Conservation (phyloP, 2,329 filamentous ascomycete species). For the Trichophaea hybrida region DNA sequence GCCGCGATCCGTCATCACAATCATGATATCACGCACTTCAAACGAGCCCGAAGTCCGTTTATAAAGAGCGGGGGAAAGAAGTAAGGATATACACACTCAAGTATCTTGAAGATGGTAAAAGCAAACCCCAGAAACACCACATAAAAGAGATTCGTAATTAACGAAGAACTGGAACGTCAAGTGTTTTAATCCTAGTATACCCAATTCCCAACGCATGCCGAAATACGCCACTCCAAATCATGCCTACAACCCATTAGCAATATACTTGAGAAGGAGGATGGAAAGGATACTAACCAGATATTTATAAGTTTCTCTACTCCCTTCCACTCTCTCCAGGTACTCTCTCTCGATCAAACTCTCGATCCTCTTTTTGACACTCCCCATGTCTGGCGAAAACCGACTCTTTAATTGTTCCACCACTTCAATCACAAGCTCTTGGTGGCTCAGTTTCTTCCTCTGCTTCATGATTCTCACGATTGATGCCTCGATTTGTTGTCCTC, state of each 20-base stretch:
- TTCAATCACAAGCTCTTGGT: slow-evolving; percentile 39
- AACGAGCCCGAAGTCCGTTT: too few relatives aligned
- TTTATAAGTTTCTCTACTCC: slow-evolving; percentile 34
- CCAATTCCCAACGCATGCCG: neutral
- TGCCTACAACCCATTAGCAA: neutral
- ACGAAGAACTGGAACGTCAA: neutral
- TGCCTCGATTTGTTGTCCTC: slow-evolving; percentile 38
- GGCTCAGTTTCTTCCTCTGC: slow-evolving; percentile 37
- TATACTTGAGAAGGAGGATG: neutral
- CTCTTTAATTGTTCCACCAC: slow-evolving; percentile 37
- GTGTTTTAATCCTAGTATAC: neutral
- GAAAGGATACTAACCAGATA: slow-evolving; percentile 31
- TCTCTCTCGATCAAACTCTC: slow-evolving; percentile 41
- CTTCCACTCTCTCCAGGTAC: slow-evolving; percentile 35
- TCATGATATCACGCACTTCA: too few relatives aligned
- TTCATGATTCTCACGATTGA: slow-evolving; percentile 43
- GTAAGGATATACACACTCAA: too few relatives aligned
- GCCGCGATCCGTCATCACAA: too few relatives aligned
- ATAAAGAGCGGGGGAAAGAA: too few relatives aligned
- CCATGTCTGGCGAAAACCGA: slow-evolving; percentile 39
- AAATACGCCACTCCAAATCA: neutral
- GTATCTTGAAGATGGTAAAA: neutral
- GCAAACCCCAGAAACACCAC: neutral
- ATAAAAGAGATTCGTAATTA: neutral
- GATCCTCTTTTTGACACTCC: slow-evolving; percentile 41